A percentile compares a stretch with the other conserved stretches of the same genome.
Conservation (phyloP, 495 filamentous ascomycete species). For the Penicillium bialowiezense region DNA sequence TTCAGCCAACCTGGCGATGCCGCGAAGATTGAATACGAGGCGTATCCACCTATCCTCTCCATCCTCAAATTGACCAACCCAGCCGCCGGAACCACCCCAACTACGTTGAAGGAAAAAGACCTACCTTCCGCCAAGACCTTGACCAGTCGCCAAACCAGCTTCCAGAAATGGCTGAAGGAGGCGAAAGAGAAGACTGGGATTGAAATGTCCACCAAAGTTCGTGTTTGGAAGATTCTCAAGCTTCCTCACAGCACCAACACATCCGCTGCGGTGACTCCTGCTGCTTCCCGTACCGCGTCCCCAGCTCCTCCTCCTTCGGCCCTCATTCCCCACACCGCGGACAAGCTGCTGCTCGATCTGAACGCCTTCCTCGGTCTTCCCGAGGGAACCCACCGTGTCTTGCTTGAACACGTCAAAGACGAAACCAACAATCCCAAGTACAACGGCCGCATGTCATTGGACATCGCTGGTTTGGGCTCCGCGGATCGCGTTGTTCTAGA, state of each 20-base stretch:
- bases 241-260: constrained; percentile 40
- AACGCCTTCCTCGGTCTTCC: constrained; percentile 66
- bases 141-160: constrained; percentile 63
- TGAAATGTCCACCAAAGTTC: constrained; percentile 67
- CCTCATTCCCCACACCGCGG: constrained; percentile 51
- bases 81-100: constrained; percentile 53
- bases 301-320: constrained; percentile 41
- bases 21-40: constrained; percentile 75
- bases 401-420: constrained; percentile 65
- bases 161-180: constrained; percentile 69
- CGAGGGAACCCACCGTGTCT: constrained; percentile 65
- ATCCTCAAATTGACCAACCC: constrained; percentile 72
- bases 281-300: constrained; percentile 54
- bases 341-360: constrained; percentile 69
- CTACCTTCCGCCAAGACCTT: constrained; percentile 58
- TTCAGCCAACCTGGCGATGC: constrained; percentile 54
- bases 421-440: constrained; percentile 72
- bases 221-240: constrained; percentile 70
- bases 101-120: constrained; percentile 58
- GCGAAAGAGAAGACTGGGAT: constrained; percentile 65
- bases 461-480: constrained; percentile 60
- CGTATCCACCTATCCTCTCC: constrained; percentile 81
- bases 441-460: constrained; percentile 65
- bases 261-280: constrained; percentile 56
- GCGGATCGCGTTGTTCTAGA: constrained; percentile 75